Conservation (phyloP, 2,329 filamentous ascomycete genomes). For the Fusarium palustre region DNA sequence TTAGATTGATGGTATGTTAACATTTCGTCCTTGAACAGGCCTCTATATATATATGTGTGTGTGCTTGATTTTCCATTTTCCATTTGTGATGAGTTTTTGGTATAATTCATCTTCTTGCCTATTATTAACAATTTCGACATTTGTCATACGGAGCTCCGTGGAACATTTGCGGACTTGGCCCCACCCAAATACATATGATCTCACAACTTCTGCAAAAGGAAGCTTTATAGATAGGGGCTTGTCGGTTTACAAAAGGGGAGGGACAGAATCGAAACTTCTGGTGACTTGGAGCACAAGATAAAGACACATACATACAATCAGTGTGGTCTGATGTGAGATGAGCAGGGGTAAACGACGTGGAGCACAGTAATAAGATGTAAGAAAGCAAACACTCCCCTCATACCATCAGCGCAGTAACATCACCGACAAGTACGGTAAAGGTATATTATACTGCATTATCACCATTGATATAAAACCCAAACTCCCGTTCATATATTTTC, state of each 20-base stretch:
- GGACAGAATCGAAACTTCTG: background rate
- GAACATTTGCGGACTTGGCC: slow-evolving; percentile 12
- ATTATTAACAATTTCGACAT: slow-evolving; percentile 1
- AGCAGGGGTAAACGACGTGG: background rate
- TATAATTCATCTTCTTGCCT: background rate
- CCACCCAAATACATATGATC: background rate
- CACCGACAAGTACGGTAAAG: background rate
- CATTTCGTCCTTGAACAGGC: background rate
- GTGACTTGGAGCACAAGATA: background rate
- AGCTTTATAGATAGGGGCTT: background rate
- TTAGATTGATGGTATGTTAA: background rate
- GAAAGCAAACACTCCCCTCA: background rate
- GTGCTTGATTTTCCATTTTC: background rate
- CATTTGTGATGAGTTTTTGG: background rate
- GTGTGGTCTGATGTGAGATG: slow-evolving; percentile 6
- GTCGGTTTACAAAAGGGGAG: background rate
- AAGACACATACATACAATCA: background rate
- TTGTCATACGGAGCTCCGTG: slow-evolving; percentile 31
- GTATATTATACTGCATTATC: background rate
- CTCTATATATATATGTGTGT: background rate
- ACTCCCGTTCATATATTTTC: background rate
- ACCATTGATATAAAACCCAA: background rate
- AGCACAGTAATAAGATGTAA: background rate
- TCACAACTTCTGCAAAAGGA: slow-evolving; percentile 4
- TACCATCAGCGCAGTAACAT: background rate